phyloP scores from a whole-genome alignment of 257 asterid species.

The Salvia miltiorrhiza region DNA sequence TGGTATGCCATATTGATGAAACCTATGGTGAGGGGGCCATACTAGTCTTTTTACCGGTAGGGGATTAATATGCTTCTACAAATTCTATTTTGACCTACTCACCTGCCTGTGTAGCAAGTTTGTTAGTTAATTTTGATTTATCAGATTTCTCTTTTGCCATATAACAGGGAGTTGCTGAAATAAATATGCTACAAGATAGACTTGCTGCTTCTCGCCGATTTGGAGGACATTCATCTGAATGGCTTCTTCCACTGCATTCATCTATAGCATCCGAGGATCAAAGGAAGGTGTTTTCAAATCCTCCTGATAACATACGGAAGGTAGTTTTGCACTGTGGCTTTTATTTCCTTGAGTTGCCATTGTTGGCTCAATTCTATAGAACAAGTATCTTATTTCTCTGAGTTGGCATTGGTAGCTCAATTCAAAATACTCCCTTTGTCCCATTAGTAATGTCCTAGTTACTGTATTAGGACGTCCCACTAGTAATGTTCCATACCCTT shows the following conservation, averaged over 20 bases:
- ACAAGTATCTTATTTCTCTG: background rate
- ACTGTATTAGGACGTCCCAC: too few species aligned
- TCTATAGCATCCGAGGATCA: conserved; percentile 93
- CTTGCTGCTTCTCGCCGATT: conserved; percentile 72
- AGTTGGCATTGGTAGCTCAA: too few species aligned
- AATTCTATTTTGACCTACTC: conserved; percentile 4
- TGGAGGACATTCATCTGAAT: conserved; percentile 80
- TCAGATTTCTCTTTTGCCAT: conserved; percentile 14
- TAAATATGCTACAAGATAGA: conserved; percentile 68
- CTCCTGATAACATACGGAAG: conserved; percentile 89
- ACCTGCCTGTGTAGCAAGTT: background rate
- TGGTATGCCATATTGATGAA: conserved; percentile 82
- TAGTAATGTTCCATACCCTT: too few species aligned
- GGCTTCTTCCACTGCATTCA: conserved; percentile 97
- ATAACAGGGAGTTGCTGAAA: conserved; percentile 90
- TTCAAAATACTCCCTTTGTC: too few species aligned
- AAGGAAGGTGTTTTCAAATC: conserved; percentile 78
- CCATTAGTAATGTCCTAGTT: too few species aligned
- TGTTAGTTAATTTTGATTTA: background rate
- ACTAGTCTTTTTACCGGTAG: conserved; percentile 88
- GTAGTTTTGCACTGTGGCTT: conserved; percentile 29
- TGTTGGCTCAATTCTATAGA: conserved; percentile 3
- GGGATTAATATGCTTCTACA: conserved; percentile 5
- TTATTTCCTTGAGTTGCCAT: conserved; percentile 8
- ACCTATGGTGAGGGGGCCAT: conserved; percentile 79